Base-by-base conservation (phyloP, 495 filamentous ascomycete genomes). In the Daldinia caldariorum region DNA sequence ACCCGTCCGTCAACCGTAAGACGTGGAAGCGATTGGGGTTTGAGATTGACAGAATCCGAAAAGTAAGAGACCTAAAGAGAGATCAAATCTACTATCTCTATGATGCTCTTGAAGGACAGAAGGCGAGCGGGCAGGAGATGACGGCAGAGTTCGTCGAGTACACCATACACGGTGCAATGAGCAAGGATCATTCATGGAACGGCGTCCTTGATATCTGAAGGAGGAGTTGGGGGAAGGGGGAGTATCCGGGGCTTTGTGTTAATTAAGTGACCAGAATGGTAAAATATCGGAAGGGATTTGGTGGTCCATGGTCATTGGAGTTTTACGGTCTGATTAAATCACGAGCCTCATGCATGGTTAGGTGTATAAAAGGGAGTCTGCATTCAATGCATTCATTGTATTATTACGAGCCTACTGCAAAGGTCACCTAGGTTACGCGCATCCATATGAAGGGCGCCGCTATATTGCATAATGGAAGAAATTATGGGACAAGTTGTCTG, bases 11-110 rank as follows among this genome's bases (percentile, higher is more conserved):
- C 32, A 91, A 89, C 74, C 85, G 88, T 41, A 74, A 76, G 10
- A 85, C 89, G 72, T 86, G 94, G 56, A 90, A 89, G 72, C 79
- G 83, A 9, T 67, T 94, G 35, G 82, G 87, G 63, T 82, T 77
- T 29, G 88, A 89, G 69, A 90, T 96, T 41, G 86, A 89, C 70
- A 82, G 83, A 61, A 66, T 94, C 29, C 76, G 90, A 38, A 82
- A 82, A 55, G 85, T 87, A 58, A 88, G 94, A 45, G 92, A 95
- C 74, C 82, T 84, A 65, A 94, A 94, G 77, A 87, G 89, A n/a
- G 91, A 94, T 63, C 92, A 96, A 75, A 89, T 97, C 45, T 97
- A 97, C 76, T 85, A 87, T 7, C 83, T 97, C 6, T 93, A 96
- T 66, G 94, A 98, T 74, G 93, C 97, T 7, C 85, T 97, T 8